A percentile compares a stretch with the other conserved stretches of the same genome.
Evolutionary conservation across 2,329 filamentous ascomycete species (phyloP).

Genomic region (Rosellinia necatrix): DNA sequence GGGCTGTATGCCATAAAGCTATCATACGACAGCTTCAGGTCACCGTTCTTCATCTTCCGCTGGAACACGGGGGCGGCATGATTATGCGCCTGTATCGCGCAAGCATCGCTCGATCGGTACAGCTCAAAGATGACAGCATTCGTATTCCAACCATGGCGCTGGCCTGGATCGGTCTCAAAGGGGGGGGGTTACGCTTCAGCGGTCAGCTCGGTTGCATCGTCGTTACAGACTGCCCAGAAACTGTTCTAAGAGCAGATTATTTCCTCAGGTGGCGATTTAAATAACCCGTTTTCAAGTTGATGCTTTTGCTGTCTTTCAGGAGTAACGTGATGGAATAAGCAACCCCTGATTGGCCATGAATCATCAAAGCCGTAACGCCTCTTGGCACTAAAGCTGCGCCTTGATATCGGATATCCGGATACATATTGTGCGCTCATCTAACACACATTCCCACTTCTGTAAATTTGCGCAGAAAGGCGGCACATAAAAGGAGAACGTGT

Average conservation of each 20-base stretch:
- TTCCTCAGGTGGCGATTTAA: background rate
- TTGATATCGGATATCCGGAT: background rate
- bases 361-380: background rate
- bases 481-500: no score
- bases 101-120: background rate
- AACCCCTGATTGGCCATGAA: background rate
- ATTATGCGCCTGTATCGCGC: background rate
- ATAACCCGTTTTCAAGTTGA: background rate
- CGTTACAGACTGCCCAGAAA: background rate
- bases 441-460: no score
- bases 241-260: background rate
- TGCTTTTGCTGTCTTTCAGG: background rate
- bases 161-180: background rate
- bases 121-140: background rate
- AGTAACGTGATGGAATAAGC: background rate
- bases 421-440: no score
- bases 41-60: background rate
- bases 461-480: no score
- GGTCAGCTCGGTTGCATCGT: background rate
- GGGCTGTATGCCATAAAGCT: background rate
- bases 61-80: background rate
- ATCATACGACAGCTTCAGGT: conserved; percentile 2
- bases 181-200: background rate
- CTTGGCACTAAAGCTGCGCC: background rate
- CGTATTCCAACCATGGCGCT: background rate